Conservation (phyloP, 208 protist genomes). For the Trypanosoma melophagium region DNA sequence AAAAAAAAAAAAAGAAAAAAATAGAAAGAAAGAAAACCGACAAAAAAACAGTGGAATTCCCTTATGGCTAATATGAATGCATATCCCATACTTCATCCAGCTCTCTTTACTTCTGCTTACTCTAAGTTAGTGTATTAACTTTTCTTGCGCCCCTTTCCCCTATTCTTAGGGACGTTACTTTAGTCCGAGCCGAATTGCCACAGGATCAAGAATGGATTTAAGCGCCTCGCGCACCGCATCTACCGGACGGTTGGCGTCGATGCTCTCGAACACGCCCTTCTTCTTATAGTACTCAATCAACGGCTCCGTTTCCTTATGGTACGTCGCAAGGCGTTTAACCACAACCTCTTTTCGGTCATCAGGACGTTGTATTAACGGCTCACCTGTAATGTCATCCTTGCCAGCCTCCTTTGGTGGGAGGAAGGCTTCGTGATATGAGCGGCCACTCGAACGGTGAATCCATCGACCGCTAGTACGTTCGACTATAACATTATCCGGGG, state of each 20-base stretch:
- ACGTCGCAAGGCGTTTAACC: conserved; percentile 86
- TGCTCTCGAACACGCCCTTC: conserved; percentile 53
- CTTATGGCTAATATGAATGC: too few species aligned
- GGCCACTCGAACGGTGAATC: conserved; percentile 91
- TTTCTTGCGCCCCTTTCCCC: neutral
- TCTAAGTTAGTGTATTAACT: neutral
- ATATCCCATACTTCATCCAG: too few species aligned
- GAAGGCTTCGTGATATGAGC: conserved; percentile 94
- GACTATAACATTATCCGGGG: conserved; percentile 91
- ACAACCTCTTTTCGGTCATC: conserved; percentile 93
- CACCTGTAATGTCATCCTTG: conserved; percentile 93
- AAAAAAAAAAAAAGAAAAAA: too few species aligned
- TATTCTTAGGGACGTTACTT: neutral
- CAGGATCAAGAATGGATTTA: conserved; percentile 63
- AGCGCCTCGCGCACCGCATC: conserved; percentile 67
- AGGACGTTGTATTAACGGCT: conserved; percentile 89
- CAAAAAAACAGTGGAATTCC: too few species aligned
- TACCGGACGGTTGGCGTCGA: conserved; percentile 79
- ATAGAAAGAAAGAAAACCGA: too few species aligned
- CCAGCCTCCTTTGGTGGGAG: conserved; percentile 82
- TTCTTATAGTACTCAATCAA: conserved; percentile 86
- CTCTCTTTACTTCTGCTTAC: too few species aligned
- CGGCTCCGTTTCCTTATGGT: conserved; percentile 80
- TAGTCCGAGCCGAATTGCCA: conserved; percentile 47
- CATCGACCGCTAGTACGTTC: conserved; percentile 88